Conservation (phyloP, 805 yeast species). For the Suhomyces sp. region DNA sequence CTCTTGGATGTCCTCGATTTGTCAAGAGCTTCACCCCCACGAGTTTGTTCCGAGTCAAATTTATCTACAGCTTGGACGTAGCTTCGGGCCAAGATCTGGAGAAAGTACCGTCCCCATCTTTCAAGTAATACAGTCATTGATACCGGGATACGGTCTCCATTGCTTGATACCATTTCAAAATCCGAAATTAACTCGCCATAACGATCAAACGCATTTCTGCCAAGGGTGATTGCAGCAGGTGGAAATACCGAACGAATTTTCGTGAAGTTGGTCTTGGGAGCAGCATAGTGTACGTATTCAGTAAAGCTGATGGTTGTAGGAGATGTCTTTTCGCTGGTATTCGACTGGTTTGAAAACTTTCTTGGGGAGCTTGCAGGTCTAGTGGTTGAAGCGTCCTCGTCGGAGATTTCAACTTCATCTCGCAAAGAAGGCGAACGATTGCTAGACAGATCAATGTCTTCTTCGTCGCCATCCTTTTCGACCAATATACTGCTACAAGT, state of each 20-base stretch:
- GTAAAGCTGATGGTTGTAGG: slow-evolving; percentile 48
- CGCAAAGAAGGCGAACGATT: slow-evolving; percentile 5
- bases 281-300: slow-evolving; percentile 71
- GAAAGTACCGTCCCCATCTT: slow-evolving; percentile 76
- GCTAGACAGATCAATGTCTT: slow-evolving; percentile 13
- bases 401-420: background rate
- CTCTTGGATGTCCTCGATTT: slow-evolving; percentile 10
- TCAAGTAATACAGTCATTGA: slow-evolving; percentile 60
- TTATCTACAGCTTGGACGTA: slow-evolving; percentile 56
- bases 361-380: slow-evolving; percentile 11
- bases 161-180: slow-evolving; percentile 67
- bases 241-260: slow-evolving; percentile 70
- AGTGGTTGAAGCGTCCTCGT: slow-evolving; percentile 10
- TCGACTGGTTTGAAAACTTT: slow-evolving; percentile 19
- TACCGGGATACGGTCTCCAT: slow-evolving; percentile 65
- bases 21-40: background rate
- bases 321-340: slow-evolving; percentile 18
- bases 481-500: slow-evolving; percentile 10
- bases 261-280: slow-evolving; percentile 66
- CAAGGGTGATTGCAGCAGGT: slow-evolving; percentile 73
- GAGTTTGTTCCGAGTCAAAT: slow-evolving; percentile 28
- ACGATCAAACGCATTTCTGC: slow-evolving; percentile 69
- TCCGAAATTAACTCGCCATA: slow-evolving; percentile 64
- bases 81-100: slow-evolving; percentile 57
- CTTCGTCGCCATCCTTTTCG: slow-evolving; percentile 10